Evolutionary conservation across 1,284 basidiomycete species (phyloP).

Genomic region (Cryptococcus floricola): DNA sequence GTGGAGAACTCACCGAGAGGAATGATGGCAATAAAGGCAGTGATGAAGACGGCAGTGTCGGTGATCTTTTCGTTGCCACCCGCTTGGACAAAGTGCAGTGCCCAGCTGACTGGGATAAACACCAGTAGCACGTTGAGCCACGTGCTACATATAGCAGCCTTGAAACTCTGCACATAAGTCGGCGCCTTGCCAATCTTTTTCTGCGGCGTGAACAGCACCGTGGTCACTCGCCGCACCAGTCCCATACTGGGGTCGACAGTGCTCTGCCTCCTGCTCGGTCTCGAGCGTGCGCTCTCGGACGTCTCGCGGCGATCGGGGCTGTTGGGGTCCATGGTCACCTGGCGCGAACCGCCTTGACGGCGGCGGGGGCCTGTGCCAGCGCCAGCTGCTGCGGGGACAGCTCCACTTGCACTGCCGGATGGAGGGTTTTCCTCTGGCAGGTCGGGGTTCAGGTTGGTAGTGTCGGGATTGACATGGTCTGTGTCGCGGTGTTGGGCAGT

Average conservation of each 20-base stretch:
- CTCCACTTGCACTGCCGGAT: neutral
- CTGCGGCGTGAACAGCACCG: constrained; percentile 46
- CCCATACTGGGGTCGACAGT: constrained; percentile 7
- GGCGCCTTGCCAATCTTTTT: constrained; percentile 46
- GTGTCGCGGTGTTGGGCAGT: neutral
- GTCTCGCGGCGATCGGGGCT: neutral
- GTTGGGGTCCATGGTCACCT: too few species aligned
- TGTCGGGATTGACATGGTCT: neutral
- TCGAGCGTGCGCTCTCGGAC: neutral
- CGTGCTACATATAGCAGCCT: constrained; percentile 42
- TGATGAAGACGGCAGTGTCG: constrained; percentile 45
- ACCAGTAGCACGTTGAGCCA: constrained; percentile 53
- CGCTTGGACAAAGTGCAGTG: constrained; percentile 44
- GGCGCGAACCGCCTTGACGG: neutral
- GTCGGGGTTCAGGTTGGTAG: neutral
- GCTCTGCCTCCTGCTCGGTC: constrained; percentile 1
- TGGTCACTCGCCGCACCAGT: constrained; percentile 36
- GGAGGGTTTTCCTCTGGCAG: too few species aligned
- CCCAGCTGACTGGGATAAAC: constrained; percentile 52
- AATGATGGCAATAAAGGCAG: constrained; percentile 50
- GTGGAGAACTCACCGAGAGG: constrained; percentile 37
- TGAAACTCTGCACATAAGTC: constrained; percentile 36
- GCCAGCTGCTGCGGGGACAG: neutral
- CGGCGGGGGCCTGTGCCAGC: neutral
- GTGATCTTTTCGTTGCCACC: constrained; percentile 40